Conservation (phyloP, 2,329 filamentous ascomycete species). For the Metarhizium sp. region DNA sequence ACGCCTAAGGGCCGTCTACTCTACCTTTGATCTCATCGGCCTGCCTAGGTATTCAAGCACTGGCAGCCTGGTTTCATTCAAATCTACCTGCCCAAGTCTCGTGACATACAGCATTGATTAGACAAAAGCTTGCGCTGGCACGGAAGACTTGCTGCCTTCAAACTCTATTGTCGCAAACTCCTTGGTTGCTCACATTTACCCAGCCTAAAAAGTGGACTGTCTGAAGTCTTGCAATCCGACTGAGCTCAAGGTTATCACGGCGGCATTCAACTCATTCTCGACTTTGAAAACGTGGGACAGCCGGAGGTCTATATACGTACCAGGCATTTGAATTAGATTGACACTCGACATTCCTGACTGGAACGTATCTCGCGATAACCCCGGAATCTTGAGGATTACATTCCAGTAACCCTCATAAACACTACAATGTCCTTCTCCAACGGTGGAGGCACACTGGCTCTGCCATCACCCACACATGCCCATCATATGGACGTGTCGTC, state of each 20-base stretch:
- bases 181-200: not conserved
- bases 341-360: slow-evolving; percentile 20
- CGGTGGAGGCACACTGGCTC: slow-evolving; percentile 66
- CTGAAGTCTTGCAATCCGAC: not conserved
- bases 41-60: no score
- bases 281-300: not conserved
- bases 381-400: slow-evolving; percentile 16
- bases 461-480: slow-evolving; percentile 76
- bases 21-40: not conserved
- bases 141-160: no score
- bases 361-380: slow-evolving; percentile 14
- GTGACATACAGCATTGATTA: no score
- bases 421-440: slow-evolving; percentile 49
- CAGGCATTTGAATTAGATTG: slow-evolving; percentile 3
- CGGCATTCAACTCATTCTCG: not conserved
- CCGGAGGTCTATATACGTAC: not conserved
- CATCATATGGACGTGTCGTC: slow-evolving; percentile 77
- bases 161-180: not conserved
- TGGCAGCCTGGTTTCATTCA: no score
- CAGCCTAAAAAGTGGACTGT: not conserved
- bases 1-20: not conserved
- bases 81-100: not conserved
- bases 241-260: not conserved
- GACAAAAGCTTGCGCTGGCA: no score
- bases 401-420: slow-evolving; percentile 12